phyloP scores from a whole-genome alignment of 768 basidiomycete species.

The Mycena pura region DNA sequence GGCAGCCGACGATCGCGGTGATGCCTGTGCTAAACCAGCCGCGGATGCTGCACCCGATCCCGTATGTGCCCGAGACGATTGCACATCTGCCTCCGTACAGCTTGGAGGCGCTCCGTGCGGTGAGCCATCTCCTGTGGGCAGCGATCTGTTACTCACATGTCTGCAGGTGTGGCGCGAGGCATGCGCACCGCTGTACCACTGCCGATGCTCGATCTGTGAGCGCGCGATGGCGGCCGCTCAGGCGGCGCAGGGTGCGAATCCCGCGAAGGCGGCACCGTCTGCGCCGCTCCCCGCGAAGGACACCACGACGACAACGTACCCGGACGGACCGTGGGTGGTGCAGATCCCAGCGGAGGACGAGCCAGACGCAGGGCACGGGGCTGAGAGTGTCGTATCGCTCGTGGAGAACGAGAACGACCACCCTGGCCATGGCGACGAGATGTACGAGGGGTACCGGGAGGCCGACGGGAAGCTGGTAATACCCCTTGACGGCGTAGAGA shows the following conservation, averaged over 20 bases:
- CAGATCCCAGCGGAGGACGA: constrained; percentile 21
- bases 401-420: constrained; percentile 18
- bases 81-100: constrained; percentile 63
- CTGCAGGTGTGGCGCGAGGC: constrained; percentile 9
- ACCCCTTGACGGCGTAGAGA: constrained; percentile 29
- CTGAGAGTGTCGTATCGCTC: constrained; percentile 20
- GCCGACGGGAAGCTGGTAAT: constrained; percentile 46
- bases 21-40: constrained; percentile 71
- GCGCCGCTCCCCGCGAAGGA: constrained; percentile 2
- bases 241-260: background rate
- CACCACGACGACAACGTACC: constrained; percentile 19
- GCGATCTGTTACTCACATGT: background rate
- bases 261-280: background rate
- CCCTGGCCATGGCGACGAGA: constrained; percentile 27
- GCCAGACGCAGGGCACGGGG: background rate
- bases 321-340: constrained; percentile 8
- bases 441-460: constrained; percentile 39
- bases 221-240: constrained; percentile 9
- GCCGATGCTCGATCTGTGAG: constrained; percentile 11
- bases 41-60: constrained; percentile 67
- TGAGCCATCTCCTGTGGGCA: constrained; percentile 37
- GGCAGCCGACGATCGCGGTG: constrained; percentile 45
- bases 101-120: constrained; percentile 61
- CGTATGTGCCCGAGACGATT: constrained; percentile 66
- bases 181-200: constrained; percentile 13